Evolutionary conservation across 2,329 filamentous ascomycete genomes (phyloP).

Genomic region (Sporothrix variecibatus): DNA sequence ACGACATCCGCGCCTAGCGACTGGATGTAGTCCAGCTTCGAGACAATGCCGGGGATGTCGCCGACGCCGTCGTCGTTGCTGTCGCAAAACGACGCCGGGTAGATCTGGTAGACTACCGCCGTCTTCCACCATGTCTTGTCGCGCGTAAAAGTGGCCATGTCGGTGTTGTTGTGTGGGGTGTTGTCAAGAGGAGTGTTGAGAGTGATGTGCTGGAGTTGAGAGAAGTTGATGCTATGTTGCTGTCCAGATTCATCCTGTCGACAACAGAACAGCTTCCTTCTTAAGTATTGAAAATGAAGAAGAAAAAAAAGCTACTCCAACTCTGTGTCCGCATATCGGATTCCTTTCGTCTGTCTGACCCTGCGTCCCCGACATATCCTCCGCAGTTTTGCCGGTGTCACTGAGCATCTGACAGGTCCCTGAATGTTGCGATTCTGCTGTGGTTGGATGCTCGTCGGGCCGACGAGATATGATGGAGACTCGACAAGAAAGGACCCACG

Average conservation of each 20-base stretch:
- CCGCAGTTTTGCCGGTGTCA: neutral
- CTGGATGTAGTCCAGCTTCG: slow-evolving; percentile 64
- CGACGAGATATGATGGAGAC: neutral
- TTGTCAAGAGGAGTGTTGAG: neutral
- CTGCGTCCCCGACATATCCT: neutral
- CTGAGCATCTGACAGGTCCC: neutral
- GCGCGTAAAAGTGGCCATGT: neutral
- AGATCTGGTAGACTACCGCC: slow-evolving; percentile 41
- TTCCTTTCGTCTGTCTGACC: neutral
- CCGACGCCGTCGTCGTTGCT: slow-evolving; percentile 64
- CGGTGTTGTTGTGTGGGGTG: no score
- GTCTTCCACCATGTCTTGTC: slow-evolving; percentile 31
- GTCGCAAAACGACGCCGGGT: slow-evolving; percentile 60
- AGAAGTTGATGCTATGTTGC: neutral
- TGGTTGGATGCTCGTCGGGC: neutral
- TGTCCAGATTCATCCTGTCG: neutral
- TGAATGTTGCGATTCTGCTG: neutral
- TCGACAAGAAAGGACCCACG: neutral
- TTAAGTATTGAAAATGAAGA: neutral
- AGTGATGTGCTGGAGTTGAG: neutral
- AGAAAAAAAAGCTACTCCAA: neutral
- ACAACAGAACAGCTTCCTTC: neutral
- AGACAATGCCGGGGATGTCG: slow-evolving; percentile 65
- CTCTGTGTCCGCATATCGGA: neutral
- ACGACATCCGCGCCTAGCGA: slow-evolving; percentile 63